These are phyloP conservation scores for Xylariaceae sp. DNA, from an alignment of 2,329 filamentous ascomycete genomes.

Conservation along the genomic window DNA sequence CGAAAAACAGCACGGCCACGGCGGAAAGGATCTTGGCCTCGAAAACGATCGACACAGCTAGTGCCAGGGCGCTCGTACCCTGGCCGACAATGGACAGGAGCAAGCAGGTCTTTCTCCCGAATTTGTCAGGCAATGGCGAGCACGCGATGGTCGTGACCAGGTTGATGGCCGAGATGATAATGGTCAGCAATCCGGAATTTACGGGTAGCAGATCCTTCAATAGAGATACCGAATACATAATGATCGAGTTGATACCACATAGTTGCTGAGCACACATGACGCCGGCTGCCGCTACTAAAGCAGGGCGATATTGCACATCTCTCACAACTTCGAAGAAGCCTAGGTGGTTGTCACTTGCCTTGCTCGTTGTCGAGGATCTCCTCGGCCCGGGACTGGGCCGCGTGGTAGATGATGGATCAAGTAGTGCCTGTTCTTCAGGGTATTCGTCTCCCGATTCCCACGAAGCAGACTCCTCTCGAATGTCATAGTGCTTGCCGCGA, in stretches of 20 bases:
- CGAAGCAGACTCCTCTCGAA: constrained; percentile 66
- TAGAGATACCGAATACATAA: constrained; percentile 97
- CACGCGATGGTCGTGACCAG: constrained; percentile 76
- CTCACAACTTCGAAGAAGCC: constrained; percentile 63
- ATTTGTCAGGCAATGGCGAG: constrained; percentile 78
- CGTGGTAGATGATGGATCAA: constrained; percentile 40
- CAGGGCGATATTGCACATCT: constrained; percentile 64
- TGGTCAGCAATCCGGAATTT: constrained; percentile 78
- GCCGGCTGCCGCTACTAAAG: constrained; percentile 77
- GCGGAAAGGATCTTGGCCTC: constrained; percentile 72
- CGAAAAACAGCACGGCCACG: constrained; percentile 76
- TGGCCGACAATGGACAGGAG: constrained; percentile 80
- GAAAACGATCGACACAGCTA: constrained; percentile 76
- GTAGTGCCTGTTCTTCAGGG: constrained; percentile 67
- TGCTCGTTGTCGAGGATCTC: constrained; percentile 24
- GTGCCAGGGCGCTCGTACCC: constrained; percentile 68
- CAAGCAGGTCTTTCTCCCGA: constrained; percentile 83
- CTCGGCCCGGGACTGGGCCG: constrained; percentile 21
- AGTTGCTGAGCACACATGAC: constrained; percentile 93
- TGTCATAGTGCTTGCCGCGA: constrained; percentile 63
- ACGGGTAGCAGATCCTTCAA: constrained; percentile 76
- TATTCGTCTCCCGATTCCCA: constrained; percentile 49
- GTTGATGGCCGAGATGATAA: constrained; percentile 82
- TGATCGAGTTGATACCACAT: constrained; percentile 91
- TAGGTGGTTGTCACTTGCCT: constrained; percentile 39